Conservation (phyloP, 2,329 filamentous ascomycete species). For the Fusarium napiforme region DNA sequence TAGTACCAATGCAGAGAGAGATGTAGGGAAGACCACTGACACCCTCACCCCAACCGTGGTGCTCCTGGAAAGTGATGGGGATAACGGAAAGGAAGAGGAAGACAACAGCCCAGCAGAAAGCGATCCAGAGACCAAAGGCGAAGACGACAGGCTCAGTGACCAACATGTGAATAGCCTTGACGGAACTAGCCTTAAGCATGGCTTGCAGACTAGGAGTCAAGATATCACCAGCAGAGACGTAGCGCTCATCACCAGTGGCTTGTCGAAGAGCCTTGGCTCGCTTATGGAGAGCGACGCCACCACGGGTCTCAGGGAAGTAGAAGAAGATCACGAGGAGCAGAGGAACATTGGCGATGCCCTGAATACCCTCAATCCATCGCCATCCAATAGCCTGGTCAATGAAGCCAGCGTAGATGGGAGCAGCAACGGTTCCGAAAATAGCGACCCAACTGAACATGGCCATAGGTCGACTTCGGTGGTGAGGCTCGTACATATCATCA, state of each 20-base stretch:
- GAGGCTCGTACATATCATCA: slow-evolving; percentile 42
- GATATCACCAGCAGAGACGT: slow-evolving; percentile 38
- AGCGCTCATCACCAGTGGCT: slow-evolving; percentile 36
- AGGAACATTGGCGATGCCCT: slow-evolving; percentile 36
- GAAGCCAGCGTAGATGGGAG: slow-evolving; percentile 37
- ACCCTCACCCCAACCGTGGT: slow-evolving; percentile 35
- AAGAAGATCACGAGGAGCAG: slow-evolving; percentile 33
- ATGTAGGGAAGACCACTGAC: slow-evolving; percentile 36
- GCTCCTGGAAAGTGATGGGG: slow-evolving; percentile 35
- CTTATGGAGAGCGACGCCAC: slow-evolving; percentile 37
- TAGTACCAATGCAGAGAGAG: slow-evolving; percentile 33
- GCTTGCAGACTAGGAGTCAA: slow-evolving; percentile 35
- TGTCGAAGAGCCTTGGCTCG: slow-evolving; percentile 37
- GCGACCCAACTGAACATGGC: slow-evolving; percentile 41
- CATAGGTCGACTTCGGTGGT: slow-evolving; percentile 37
- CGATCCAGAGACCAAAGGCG: slow-evolving; percentile 41
- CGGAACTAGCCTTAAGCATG: slow-evolving; percentile 38
- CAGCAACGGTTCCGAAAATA: slow-evolving; percentile 38
- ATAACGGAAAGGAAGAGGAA: slow-evolving; percentile 41
- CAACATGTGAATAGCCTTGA: slow-evolving; percentile 40
- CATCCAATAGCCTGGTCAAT: slow-evolving; percentile 36
- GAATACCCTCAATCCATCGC: slow-evolving; percentile 41
- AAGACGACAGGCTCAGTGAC: slow-evolving; percentile 40
- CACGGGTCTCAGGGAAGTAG: slow-evolving; percentile 37
- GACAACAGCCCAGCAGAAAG: slow-evolving; percentile 41